phyloP scores from a whole-genome alignment of 2,329 filamentous ascomycete species.

The Cladobotryum mycophilum region DNA sequence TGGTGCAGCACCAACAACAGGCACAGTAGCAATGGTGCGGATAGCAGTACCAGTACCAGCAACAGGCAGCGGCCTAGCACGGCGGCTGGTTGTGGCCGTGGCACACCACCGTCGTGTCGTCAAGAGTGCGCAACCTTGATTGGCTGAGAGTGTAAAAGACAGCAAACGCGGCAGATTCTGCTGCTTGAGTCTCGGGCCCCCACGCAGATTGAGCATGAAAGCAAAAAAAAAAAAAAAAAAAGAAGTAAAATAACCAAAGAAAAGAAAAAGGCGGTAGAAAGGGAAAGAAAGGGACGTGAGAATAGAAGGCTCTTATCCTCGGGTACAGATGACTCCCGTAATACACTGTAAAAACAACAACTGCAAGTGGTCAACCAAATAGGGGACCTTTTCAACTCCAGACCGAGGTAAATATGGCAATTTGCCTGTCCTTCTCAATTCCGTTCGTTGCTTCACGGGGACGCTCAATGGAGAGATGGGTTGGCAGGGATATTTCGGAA shows the following conservation, averaged over 20 bases:
- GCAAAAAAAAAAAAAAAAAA: not conserved
- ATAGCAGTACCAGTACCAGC: not conserved
- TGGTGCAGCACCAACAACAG: not conserved
- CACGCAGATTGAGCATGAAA: slow-evolving; percentile 1
- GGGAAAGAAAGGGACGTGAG: not conserved
- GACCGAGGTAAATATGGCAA: too few species aligned
- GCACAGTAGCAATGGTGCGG: not conserved
- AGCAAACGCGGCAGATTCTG: slow-evolving; percentile 11
- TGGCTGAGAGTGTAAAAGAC: slow-evolving; percentile 3
- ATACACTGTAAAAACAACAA: too few species aligned
- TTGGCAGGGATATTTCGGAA: too few species aligned
- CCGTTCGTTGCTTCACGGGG: too few species aligned
- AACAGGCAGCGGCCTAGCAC: not conserved
- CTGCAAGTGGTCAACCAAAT: too few species aligned
- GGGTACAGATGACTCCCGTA: too few species aligned
- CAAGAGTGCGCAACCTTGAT: slow-evolving; percentile 8
- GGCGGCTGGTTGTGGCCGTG: not conserved
- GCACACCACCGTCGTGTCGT: slow-evolving; percentile 3
- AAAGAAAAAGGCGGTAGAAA: not conserved
- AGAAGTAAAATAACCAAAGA: too few species aligned
- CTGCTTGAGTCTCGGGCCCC: slow-evolving; percentile 4
- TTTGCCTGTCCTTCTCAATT: too few species aligned
- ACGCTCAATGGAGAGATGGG: too few species aligned
- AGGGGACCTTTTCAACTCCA: too few species aligned
- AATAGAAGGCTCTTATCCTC: too few species aligned